Base-by-base conservation (phyloP, 108 stramenopile genomes). In the Skeletonema costatum region DNA sequence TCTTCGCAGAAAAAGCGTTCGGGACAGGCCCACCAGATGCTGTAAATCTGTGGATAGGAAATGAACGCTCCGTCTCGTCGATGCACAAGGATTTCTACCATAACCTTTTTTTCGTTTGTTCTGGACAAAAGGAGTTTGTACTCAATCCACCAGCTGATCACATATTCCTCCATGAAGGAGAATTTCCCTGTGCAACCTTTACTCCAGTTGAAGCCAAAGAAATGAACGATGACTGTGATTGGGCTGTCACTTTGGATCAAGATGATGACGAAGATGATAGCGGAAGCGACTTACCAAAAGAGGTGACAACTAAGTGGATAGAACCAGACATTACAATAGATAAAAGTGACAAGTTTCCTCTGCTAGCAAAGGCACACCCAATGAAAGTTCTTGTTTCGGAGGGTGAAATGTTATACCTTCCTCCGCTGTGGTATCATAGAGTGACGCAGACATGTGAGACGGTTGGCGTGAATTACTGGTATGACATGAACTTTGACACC, bases 1-100 rank as follows among this genome's bases (percentile, higher is more conserved):
- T 69, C 29, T 86, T 86, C 64, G 89, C 85, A 2, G 82, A 92
- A 73, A 70, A 88, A 68, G 90, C 89, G 32, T 90, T 91, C 64
- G 89, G 81, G 4, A 82, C 86, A 1, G 86, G 85, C 0, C 83
- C 87, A 64, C 96, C 95, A 2, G 97, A 99, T 65, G 98, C 98
- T 5, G 76, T 97, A 7, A 99, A 99, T 79, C 63, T 99, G 33
- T 99, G 98, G 98, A 92, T 99, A 46, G 98, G 98, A 2, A 92
- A 97, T 74, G 93, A 95, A 60, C 72, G 82, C 21, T 86, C 96
- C 0, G 82, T 93, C 21, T 98, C 98, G 4, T 85, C 92, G n/a
- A 85, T 94, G 86, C 98, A 99, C 85, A 97, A 97, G 75, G 98
- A 99, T 78, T 95, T 90, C 70, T 99, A 97, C 60, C 97, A 98